Conservation (phyloP, 2,329 filamentous ascomycete genomes). For the Lanzia echinophila region DNA sequence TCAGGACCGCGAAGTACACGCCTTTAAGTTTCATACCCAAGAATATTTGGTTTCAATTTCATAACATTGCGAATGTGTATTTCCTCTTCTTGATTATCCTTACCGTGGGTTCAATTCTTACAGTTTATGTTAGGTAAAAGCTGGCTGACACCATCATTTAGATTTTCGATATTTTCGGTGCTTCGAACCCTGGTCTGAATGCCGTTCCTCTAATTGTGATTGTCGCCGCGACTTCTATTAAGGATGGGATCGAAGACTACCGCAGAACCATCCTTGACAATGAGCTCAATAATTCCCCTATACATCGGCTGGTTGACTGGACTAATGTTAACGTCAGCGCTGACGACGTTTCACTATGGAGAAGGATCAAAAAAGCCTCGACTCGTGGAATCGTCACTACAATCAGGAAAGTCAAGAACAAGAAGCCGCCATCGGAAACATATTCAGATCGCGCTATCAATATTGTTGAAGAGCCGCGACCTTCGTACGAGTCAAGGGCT, state of each 20-base stretch:
- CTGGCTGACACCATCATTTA: constrained; percentile 35
- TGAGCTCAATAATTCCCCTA: constrained; percentile 90
- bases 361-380: constrained; percentile 82
- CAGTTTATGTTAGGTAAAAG: constrained; percentile 16
- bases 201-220: constrained; percentile 92
- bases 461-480: constrained; percentile 18
- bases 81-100: constrained; percentile 96
- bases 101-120: constrained; percentile 56
- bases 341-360: constrained; percentile 80
- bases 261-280: constrained; percentile 85
- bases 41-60: constrained; percentile 96
- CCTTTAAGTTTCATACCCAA: constrained; percentile 92
- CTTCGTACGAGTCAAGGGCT: constrained; percentile 56
- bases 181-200: constrained; percentile 80
- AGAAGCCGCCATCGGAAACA: constrained; percentile 33
- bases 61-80: constrained; percentile 97
- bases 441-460: constrained; percentile 21
- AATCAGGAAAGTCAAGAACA: constrained; percentile 45
- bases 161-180: constrained; percentile 96
- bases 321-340: constrained; percentile 88
- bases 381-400: constrained; percentile 30
- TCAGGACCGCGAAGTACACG: constrained; percentile 95
- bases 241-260: constrained; percentile 95
- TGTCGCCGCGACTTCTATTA: constrained; percentile 78
- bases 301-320: constrained; percentile 84